A percentile compares a stretch with the other conserved stretches of the same genome.
These are phyloP conservation scores for Dactylonectria macrodidyma DNA, from an alignment of 2,329 filamentous ascomycete species.

Conservation along the genomic window DNA sequence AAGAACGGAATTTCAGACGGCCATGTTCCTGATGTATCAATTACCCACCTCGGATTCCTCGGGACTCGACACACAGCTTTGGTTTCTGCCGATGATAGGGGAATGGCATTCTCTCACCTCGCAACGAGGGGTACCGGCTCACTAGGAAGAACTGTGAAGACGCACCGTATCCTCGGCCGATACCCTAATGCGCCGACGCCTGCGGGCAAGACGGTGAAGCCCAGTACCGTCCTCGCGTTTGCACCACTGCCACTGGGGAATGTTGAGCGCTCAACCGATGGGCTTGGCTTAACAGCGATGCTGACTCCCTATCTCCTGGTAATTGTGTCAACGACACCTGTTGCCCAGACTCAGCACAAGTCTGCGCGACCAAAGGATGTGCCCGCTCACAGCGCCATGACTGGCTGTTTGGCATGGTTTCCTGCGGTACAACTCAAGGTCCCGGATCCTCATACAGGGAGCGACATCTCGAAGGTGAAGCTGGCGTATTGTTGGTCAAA, in stretches of 20 bases:
- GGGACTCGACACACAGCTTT: constrained; percentile 94
- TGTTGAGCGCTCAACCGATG: constrained; percentile 88
- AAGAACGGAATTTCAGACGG: constrained; percentile 82
- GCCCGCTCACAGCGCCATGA: constrained; percentile 90
- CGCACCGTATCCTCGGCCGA: constrained; percentile 89
- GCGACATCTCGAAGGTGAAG: constrained; percentile 84
- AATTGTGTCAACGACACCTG: constrained; percentile 95
- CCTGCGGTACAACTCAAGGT: constrained; percentile 93
- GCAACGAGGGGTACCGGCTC: constrained; percentile 92
- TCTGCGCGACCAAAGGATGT: constrained; percentile 92
- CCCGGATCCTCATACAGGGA: constrained; percentile 75
- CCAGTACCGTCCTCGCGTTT: constrained; percentile 95
- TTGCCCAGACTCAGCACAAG: constrained; percentile 98
- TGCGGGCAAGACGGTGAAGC: constrained; percentile 80
- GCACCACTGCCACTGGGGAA: constrained; percentile 94
- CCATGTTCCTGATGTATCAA: constrained; percentile 82
- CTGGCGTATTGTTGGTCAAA: constrained; percentile 99
- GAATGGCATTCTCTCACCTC: constrained; percentile 98
- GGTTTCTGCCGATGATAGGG: constrained; percentile 93
- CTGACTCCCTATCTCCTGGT: constrained; percentile 95
- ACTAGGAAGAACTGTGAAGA: constrained; percentile 88
- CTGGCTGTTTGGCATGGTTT: constrained; percentile 96
- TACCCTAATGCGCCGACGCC: constrained; percentile 82
- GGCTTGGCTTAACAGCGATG: constrained; percentile 92
- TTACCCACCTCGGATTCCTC: constrained; percentile 94